phyloP scores from a whole-genome alignment of 441 rosid species.

The Rhodomyrtus psidioides region DNA sequence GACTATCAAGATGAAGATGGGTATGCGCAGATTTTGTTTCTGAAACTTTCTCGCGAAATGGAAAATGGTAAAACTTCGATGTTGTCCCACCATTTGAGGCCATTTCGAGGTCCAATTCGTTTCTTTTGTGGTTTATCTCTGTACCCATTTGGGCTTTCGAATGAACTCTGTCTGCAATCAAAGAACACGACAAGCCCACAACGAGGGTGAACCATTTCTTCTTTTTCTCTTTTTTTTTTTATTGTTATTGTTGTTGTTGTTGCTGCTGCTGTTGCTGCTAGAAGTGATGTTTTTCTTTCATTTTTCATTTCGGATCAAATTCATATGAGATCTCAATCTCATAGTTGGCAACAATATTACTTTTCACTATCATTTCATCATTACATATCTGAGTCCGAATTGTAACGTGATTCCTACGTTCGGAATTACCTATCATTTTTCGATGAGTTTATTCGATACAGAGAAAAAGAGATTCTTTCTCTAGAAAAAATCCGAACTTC shows the following conservation, averaged over 20 bases:
- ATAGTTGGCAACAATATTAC: neutral
- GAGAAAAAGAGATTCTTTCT: neutral
- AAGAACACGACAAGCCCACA: neutral
- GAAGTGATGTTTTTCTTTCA: neutral
- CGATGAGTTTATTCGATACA: neutral
- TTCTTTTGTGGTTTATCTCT: neutral
- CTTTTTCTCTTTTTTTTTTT: neutral
- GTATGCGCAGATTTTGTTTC: neutral
- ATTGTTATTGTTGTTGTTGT: no score
- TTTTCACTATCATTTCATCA: neutral
- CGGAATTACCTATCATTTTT: neutral
- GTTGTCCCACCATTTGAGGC: neutral
- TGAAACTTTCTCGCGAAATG: neutral
- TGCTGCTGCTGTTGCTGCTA: no score
- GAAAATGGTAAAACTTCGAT: accelerated
- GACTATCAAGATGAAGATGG: neutral
- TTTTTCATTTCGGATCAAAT: neutral
- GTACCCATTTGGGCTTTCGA: neutral
- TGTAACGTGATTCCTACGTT: neutral
- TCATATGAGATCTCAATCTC: neutral
- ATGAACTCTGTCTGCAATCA: neutral
- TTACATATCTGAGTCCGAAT: neutral
- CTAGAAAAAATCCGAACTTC: no score
- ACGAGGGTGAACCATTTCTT: neutral
- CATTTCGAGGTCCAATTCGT: neutral